Evolutionary conservation across 2,329 filamentous ascomycete genomes (phyloP), one percentile per base, ranked within the genome.

Genomic region (Neoascochyta sp.): DNA sequence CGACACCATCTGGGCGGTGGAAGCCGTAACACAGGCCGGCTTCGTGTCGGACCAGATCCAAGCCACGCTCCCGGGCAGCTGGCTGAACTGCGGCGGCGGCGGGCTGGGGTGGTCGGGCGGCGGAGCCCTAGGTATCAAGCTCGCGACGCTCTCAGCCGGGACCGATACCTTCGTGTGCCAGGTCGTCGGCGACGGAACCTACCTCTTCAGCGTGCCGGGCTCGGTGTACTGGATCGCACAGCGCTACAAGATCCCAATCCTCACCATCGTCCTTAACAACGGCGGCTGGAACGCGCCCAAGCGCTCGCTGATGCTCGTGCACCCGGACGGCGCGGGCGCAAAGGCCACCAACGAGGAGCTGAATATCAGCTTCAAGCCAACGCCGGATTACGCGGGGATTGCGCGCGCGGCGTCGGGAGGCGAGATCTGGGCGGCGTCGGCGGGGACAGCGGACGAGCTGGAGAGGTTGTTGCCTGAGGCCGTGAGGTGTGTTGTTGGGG

Each of bases 51-150:
- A 92, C 44, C 83, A 88, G 43, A 65, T 92, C 6, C 78, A 80
- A 47, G 73, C 78, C 3, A 79, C 73, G 0, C 52, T 78, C 0
- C 84, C 85, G 0, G 83, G 83, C 0, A 79, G 77, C 0, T 88
- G 81, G 81, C 78, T 90, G 50, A 89, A 88, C 57, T 89, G 84
- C 54, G 85, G 85, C 1, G 85, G 82, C 1, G 85, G 83, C 9
- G 86, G 86, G 2, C 76, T 90, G 0, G 85, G 85, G 2, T 90
- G 85, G 85, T 84, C 79, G 8, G 85, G 84, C 9, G 85, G 86
- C 9, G 85, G 49, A 16, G 81, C 82, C 0, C 60, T 90, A 3
- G 86, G 85, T 2, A 80, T 89, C 52, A 88, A 89, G 56, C 72
- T 90, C 6, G 86, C 83, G 0, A 70, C 71, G 0, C 73, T 81